A percentile compares a stretch with the other conserved stretches of the same genome.
Conservation (phyloP, 106 monocot genomes). For the Phalaenopsis aphrodite region DNA sequence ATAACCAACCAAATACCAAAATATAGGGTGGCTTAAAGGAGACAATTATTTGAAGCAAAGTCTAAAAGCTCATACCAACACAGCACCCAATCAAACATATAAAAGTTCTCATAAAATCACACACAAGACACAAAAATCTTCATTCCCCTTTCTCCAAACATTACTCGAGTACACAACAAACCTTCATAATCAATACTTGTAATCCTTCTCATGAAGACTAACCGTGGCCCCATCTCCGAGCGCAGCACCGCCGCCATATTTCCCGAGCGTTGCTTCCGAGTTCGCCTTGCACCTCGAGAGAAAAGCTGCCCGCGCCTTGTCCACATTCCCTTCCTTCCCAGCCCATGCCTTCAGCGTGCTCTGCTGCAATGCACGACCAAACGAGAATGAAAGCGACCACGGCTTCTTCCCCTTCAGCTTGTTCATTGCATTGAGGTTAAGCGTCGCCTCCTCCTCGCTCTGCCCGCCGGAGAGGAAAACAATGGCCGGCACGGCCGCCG, state of each 20-base stretch:
- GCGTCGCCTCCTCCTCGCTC: conserved; percentile 35
- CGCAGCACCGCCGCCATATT: conserved; percentile 32
- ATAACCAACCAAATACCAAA: too few relatives aligned
- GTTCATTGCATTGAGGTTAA: conserved; percentile 38
- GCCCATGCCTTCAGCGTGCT: conserved; percentile 29
- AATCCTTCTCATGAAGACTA: conserved; percentile 43
- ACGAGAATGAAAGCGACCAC: conserved; percentile 33
- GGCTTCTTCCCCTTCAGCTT: conserved; percentile 33
- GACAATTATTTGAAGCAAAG: too few relatives aligned
- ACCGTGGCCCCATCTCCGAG: conserved; percentile 23
- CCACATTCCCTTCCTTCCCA: conserved; percentile 32
- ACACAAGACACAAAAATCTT: neutral
- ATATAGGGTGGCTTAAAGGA: too few relatives aligned
- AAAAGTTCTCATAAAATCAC: neutral
- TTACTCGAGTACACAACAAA: neutral
- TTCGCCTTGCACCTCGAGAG: conserved; percentile 33
- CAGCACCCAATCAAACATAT: neutral
- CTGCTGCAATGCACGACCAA: conserved; percentile 27
- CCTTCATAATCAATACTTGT: conserved; percentile 23
- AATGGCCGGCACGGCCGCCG: conserved; percentile 28
- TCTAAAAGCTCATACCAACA: neutral
- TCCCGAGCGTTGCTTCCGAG: conserved; percentile 35
- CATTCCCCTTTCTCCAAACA: neutral
- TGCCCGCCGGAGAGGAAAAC: conserved; percentile 36
- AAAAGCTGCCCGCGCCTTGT: conserved; percentile 23